These are phyloP conservation scores for Trametes punicea DNA, from an alignment of 768 basidiomycete species.

Conservation along the genomic window DNA sequence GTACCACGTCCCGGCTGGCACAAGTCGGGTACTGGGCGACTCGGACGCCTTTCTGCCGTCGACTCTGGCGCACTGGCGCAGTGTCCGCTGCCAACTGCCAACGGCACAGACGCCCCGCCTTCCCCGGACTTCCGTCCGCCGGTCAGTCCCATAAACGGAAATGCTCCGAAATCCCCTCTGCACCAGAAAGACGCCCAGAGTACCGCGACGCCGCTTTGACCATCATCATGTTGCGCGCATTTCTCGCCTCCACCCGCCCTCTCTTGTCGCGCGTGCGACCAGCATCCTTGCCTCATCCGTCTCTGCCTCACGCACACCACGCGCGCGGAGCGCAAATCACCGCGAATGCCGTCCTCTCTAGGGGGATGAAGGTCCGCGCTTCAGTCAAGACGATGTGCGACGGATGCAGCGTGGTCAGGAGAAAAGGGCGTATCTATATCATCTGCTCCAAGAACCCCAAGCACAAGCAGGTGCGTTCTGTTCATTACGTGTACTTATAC, in stretches of 20 bases:
- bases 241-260: slow-evolving; percentile 61
- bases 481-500: too few relatives aligned
- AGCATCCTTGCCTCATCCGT: slow-evolving; percentile 26
- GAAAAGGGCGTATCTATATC: slow-evolving; percentile 90
- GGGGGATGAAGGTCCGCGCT: slow-evolving; percentile 95
- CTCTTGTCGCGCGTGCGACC: slow-evolving; percentile 50
- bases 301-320: slow-evolving; percentile 12
- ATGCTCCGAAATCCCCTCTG: not conserved
- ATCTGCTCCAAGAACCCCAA: slow-evolving; percentile 93
- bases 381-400: slow-evolving; percentile 95
- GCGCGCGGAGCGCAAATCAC: slow-evolving; percentile 29
- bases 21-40: too few relatives aligned
- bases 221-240: slow-evolving; percentile 57
- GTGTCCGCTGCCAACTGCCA: too few relatives aligned
- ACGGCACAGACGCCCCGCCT: not conserved
- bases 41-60: too few relatives aligned
- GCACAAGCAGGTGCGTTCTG: slow-evolving; percentile 81
- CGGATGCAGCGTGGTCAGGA: slow-evolving; percentile 82
- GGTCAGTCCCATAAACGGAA: not conserved
- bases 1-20: too few relatives aligned
- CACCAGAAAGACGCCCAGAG: not conserved
- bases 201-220: slow-evolving; percentile 1
- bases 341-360: slow-evolving; percentile 38
- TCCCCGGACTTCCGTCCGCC: too few relatives aligned
- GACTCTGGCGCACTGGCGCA: too few relatives aligned